Conservation (phyloP, 2,329 filamentous ascomycete species). For the Venturia pyrina region DNA sequence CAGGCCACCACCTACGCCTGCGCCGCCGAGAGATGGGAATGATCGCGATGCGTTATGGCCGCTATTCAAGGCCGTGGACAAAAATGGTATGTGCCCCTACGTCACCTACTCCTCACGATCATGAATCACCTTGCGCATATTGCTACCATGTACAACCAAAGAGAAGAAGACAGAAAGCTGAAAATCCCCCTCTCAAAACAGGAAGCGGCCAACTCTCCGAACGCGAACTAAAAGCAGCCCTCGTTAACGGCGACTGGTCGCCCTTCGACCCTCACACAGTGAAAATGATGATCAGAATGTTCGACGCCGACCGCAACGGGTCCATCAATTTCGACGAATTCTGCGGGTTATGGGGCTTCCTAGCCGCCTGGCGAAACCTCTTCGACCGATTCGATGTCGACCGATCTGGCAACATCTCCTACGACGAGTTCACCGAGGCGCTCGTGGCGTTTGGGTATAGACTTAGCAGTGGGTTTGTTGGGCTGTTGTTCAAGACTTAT, state of each 20-base stretch:
- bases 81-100: slow-evolving; percentile 47
- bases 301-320: slow-evolving; percentile 81
- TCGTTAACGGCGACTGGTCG: slow-evolving; percentile 94
- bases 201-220: slow-evolving; percentile 77
- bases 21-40: slow-evolving; percentile 44
- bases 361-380: slow-evolving; percentile 84
- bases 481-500: slow-evolving; percentile 78
- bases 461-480: slow-evolving; percentile 72
- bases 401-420: slow-evolving; percentile 73
- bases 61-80: slow-evolving; percentile 86
- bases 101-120: too few relatives aligned
- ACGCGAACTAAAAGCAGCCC: slow-evolving; percentile 73
- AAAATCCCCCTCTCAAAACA: slow-evolving; percentile 22
- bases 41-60: slow-evolving; percentile 67
- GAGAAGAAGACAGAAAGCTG: not conserved
- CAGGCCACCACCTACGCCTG: slow-evolving; percentile 39
- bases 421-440: slow-evolving; percentile 80
- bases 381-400: slow-evolving; percentile 95
- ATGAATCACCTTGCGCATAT: not conserved
- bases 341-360: slow-evolving; percentile 90
- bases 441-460: slow-evolving; percentile 88
- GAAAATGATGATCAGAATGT: slow-evolving; percentile 99
- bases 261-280: slow-evolving; percentile 90
- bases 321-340: slow-evolving; percentile 94
- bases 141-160: not conserved